Base-by-base conservation (phyloP, 495 filamentous ascomycete genomes). In the Penicillium ucsense region DNA sequence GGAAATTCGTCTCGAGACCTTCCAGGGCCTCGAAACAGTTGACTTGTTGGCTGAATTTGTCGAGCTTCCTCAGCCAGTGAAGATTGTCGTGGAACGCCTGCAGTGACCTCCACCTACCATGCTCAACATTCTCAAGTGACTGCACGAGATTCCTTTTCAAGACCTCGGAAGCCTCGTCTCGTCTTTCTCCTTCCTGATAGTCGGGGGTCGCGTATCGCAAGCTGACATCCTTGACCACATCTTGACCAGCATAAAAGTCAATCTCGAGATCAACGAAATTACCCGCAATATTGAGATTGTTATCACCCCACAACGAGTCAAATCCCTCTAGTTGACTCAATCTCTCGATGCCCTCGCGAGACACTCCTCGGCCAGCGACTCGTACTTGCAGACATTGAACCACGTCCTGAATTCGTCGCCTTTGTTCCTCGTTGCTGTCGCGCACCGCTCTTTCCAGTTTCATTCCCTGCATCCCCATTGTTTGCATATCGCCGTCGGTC, bases 21-120 rank as follows among this genome's bases (percentile, higher is more conserved):
- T 85, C 85, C 10, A 96, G 74, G 5, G 89, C 92, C 63, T 92
- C 87, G 59, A 89, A 88, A 63, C 92, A 89, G 53, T 90, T 92
- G 7, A 95, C 72, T 20, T 79, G 79, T 32, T 82, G 83, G 62
- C 90, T 91, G 50, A 95, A 73, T 53, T 80, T 83, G 60, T 98
- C 92, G 51, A 94, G 71, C 6, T 71, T 75, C 2, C 86, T 84
- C 37, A 97, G 69, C 51, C 84, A 78, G 56, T 87, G 83, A 39
- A 98, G 67, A 64, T 95, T 96, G 37, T 72, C 76, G 12, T 85
- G 81, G 61, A 97, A 97, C 4, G 69, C 68, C 20, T 80, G 76
- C 27, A 94, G 67, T 31, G 70, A 77, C 49, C 80, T 84, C 66
- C 75, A 77, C 10, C 60, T 52, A 7, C 63, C 70, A 35, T 60